Conservation (phyloP, 352 stramenopile genomes). For the Pythium grandisporangium region DNA sequence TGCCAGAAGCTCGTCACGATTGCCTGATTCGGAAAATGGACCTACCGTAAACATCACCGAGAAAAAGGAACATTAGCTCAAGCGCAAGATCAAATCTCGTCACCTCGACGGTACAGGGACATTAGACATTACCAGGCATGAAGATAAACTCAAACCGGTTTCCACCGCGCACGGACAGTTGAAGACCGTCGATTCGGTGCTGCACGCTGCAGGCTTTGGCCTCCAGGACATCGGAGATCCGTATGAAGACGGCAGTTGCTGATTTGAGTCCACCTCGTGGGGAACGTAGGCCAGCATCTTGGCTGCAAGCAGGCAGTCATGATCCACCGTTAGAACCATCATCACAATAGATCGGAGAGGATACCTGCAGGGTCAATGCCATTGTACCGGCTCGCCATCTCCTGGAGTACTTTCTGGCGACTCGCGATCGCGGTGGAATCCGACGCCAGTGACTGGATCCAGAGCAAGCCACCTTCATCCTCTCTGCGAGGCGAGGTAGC, state of each 20-base stretch:
- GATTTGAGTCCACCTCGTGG: constrained; percentile 14
- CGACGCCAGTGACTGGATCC: constrained; percentile 33
- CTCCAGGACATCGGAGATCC: constrained; percentile 13
- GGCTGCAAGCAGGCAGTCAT: constrained; percentile 10
- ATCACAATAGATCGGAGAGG: neutral
- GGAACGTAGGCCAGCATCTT: constrained; percentile 13
- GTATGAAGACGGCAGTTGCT: constrained; percentile 24
- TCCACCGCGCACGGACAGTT: constrained; percentile 20
- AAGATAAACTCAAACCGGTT: constrained; percentile 45
- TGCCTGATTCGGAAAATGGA: constrained; percentile 17
- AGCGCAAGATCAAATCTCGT: too few relatives aligned
- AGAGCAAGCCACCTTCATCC: constrained; percentile 29
- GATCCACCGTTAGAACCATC: constrained; percentile 3
- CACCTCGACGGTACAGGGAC: too few relatives aligned
- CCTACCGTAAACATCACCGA: constrained; percentile 5
- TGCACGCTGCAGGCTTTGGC: constrained; percentile 25
- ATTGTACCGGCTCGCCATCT: constrained; percentile 32
- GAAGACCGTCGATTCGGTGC: constrained; percentile 28
- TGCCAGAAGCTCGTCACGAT: constrained; percentile 39
- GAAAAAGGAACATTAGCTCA: neutral
- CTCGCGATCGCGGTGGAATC: constrained; percentile 42
- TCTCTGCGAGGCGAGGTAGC: too few relatives aligned
- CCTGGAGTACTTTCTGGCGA: constrained; percentile 45
- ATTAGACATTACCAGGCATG: constrained; percentile 59
- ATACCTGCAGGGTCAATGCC: neutral